phyloP scores from a whole-genome alignment of 345 rosid species.

The Brassica carinata region DNA sequence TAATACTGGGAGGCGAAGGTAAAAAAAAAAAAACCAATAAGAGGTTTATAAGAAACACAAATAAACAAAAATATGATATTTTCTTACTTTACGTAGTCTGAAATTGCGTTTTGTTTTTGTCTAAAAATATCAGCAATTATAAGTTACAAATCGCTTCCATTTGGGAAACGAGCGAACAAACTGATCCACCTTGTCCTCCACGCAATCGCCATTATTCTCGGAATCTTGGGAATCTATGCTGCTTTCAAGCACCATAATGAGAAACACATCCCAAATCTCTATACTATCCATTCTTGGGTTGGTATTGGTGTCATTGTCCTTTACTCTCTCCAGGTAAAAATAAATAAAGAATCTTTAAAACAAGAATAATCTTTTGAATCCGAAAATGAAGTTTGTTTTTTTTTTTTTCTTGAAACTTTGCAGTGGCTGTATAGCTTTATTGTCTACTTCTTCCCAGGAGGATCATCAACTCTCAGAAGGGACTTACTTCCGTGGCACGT shows the following conservation, averaged over 20 bases:
- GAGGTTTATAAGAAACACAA: not conserved
- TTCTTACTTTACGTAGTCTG: not conserved
- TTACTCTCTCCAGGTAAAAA: conserved; percentile 69
- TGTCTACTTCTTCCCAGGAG: conserved; percentile 73
- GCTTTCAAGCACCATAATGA: conserved; percentile 84
- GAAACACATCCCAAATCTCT: conserved; percentile 67
- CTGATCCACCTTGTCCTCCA: conserved; percentile 68
- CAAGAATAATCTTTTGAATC: conserved; percentile 6
- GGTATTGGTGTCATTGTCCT: conserved; percentile 69
- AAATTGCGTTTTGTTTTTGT: not conserved
- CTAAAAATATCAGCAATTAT: conserved; percentile 59
- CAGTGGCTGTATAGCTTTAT: conserved; percentile 81
- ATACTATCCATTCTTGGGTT: conserved; percentile 91
- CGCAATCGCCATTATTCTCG: conserved; percentile 63
- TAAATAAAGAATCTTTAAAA: not conserved
- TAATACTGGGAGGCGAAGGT: conserved; percentile 94
- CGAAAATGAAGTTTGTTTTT: not conserved
- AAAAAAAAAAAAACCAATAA: conserved; percentile 23
- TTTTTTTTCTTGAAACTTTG: not conserved
- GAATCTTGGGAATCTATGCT: conserved; percentile 58
- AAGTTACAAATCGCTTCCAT: conserved; percentile 62
- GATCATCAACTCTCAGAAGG: conserved; percentile 47
- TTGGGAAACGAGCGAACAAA: conserved; percentile 65
- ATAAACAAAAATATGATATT: not conserved
- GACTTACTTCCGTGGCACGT: conserved; percentile 76